Base-by-base conservation (phyloP, 2,329 filamentous ascomycete genomes). In the Aspergillus caelatus region DNA sequence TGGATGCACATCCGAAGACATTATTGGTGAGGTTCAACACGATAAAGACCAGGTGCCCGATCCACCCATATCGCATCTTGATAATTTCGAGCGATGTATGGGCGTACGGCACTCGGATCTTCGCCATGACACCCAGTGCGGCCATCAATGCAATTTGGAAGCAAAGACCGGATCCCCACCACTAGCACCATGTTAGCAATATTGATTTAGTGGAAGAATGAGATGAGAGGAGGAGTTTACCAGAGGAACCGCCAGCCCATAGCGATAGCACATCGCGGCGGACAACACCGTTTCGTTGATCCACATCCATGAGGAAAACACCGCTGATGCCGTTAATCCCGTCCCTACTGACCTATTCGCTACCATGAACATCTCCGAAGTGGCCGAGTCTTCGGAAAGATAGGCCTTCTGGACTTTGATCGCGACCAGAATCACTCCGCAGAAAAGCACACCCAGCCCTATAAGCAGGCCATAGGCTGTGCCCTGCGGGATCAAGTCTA, bases 61-160 rank as follows among this genome's bases (percentile, higher is more conserved):
- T 69, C 28, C 73, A 78, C 6, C 81, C 82, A 66, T 85, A 84
- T 62, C 83, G 74, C 72, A 80, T 80, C 4, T 77, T 76, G 45
- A 84, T 80, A 52, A 85, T 83, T 65, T 84, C 83, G 1, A 84
- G 75, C 3, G 80, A 83, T 0, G 83, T 84, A 61, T 84, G 82
- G 0, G 83, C 83, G 62, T 83, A 82, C 0, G 83, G 83, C 0
- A 84, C 81, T 45, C 82, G 73, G 39, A 84, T 77, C 68, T 84
- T 85, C 14, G 80, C 80, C 52, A 83, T 70, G 8, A 85, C 81
- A 4, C 82, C 83, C 1, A 85, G 73, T 1, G 77, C 77, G 2
- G 82, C 81, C 79, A 85, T 84, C 39, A 84, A 71, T 6, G 81
- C 81, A 60, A 84, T 83, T 69, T 84, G 80, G 57, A 83, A 83